These are phyloP conservation scores for Tylopilus rubrobrunneus DNA, from an alignment of 768 basidiomycete species.

Conservation along the genomic window DNA sequence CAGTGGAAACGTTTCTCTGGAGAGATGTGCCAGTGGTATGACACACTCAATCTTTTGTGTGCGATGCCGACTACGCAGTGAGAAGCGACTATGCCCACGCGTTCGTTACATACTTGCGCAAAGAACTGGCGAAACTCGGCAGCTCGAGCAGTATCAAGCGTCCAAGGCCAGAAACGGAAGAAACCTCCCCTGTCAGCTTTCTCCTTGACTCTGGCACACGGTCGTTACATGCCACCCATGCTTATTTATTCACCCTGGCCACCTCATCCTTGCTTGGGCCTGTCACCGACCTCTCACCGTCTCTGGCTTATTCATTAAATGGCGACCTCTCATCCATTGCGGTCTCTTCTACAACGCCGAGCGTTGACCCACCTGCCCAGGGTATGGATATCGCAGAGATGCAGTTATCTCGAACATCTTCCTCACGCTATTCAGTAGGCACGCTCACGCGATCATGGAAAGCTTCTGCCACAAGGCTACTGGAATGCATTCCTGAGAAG, in stretches of 20 bases:
- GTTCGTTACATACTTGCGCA: constrained; percentile 69
- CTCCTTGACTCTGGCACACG: constrained; percentile 60
- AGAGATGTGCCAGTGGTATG: constrained; percentile 91
- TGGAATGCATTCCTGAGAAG: constrained; percentile 45
- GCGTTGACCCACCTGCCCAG: constrained; percentile 28
- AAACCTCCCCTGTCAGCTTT: constrained; percentile 41
- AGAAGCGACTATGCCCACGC: constrained; percentile 74
- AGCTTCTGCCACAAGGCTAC: constrained; percentile 49
- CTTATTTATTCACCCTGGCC: constrained; percentile 75
- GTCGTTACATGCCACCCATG: constrained; percentile 77
- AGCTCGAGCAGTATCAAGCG: constrained; percentile 47
- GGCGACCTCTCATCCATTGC: constrained; percentile 28
- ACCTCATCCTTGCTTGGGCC: constrained; percentile 63
- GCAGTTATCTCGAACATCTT: constrained; percentile 31
- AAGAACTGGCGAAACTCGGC: constrained; percentile 64
- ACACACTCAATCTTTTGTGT: constrained; percentile 80
- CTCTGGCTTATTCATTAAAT: constrained; percentile 38
- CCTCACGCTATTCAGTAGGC: constrained; percentile 46
- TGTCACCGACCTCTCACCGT: constrained; percentile 34
- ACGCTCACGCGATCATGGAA: constrained; percentile 54
- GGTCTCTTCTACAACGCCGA: constrained; percentile 30
- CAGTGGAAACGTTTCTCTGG: constrained; percentile 67
- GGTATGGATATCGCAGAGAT: constrained; percentile 14
- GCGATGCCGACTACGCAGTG: constrained; percentile 72
- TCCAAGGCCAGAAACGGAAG: constrained; percentile 43